Base-by-base conservation (phyloP, 129 eudicot genomes). In the Centella asiatica region DNA sequence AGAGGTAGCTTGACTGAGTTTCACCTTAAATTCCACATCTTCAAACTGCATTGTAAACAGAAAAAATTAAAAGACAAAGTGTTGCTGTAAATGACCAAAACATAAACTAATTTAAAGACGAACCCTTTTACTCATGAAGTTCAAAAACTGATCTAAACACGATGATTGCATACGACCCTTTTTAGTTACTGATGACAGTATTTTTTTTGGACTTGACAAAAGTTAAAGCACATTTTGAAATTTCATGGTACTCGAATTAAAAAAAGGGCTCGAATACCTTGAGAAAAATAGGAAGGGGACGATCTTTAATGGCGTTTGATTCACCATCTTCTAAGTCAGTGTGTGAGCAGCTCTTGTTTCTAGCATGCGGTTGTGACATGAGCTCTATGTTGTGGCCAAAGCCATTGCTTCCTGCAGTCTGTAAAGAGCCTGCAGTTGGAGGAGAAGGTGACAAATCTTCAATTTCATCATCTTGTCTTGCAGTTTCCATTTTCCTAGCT, bases 11-110 rank as follows among this genome's bases (percentile, higher is more conserved):
- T 76, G 67, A 59, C 76, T 75, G 53, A 71, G 62, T 79, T 79
- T 87, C 64, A 88, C 99, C 80, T 87, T 93, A 66, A 68, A 87
- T 60, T 87, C 88, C 62, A 93, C 80, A 76, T 87, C 92, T 65
- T 81, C 81, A 74, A 93, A 93, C 99, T 93, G 80, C 83, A 81
- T 65, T 28, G 4, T 44, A 51, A 53, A 56, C 1, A 51, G 58
- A 73, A 60, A 44, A 18, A 32, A 64, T 31, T 4, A 52, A 52
- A 26, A 27, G 24, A 1, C 22, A 50, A 34, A 4, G 9, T 34
- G 4, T 34, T 34, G 9, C 39, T 34, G 4, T n/a, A n/a, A n/a
- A n/a, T n/a, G n/a, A n/a, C n/a, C n/a, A n/a, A n/a, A n/a, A n/a
- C n/a, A n/a, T n/a, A n/a, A n/a, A n/a, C n/a, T n/a, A n/a, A n/a